Evolutionary conservation across 208 protist species (phyloP), one percentile per base, ranked within the genome.

Genomic region (Acanthamoeba culbertsoni): DNA sequence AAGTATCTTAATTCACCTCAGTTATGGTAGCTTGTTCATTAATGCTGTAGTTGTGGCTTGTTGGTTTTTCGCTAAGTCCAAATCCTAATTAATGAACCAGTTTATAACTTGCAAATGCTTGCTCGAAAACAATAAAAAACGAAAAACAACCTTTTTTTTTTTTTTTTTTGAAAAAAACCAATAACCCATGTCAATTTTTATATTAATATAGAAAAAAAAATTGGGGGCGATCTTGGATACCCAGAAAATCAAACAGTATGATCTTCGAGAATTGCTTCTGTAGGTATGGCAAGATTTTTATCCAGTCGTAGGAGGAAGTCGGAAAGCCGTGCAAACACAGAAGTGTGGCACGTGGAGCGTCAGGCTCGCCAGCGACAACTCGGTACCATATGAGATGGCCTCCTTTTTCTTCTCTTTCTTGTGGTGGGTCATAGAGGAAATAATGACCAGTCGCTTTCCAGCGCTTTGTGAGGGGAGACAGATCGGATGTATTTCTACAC

Each of bases 11-110:
- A 75, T 10, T 14, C 37, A 86, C 73, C 73, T 86, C 73, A 8
- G 45, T 31, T 20, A 86, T 86, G 43, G 23, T 23, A 28, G 73
- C 73, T 42, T 86, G 73, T 35, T 86, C 73, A 33, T 55, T 57
- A 7, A 86, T 86, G 43, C 3, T 57, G 73, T 42, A 86, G 26
- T 7, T 1, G 23, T 86, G 45, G 43, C 31, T 53, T 2, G 73
- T 53, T 6, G 73, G 73, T 42, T 86, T 86, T 10, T 86, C 73
- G 73, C 73, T 86, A 6, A 86, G 45, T n/a, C 73, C 73, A 53
- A 86, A 86, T 18, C 73, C 63, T 73, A 33, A 23, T 55, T 55
- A 18, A 18, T 55, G 48, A 8, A 55, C 48, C 48, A 55, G 8
- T 18, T 18, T 55, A 18, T 18, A 18, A 8, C 12, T 18, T 8